Evolutionary conservation across 2,329 filamentous ascomycete species (phyloP).

Genomic region (Stylonectria norvegica): DNA sequence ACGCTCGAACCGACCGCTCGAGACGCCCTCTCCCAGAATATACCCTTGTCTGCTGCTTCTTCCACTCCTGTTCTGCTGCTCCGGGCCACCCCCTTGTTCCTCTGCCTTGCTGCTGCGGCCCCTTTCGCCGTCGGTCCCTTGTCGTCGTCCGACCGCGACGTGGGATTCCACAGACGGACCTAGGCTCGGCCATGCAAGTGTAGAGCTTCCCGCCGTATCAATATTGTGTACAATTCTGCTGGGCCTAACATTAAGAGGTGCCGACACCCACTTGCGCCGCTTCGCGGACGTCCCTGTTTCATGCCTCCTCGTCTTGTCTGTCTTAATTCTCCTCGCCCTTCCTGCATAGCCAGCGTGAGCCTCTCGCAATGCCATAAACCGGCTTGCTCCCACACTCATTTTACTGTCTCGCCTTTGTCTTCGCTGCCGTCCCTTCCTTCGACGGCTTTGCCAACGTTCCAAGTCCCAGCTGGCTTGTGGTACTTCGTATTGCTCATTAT

Average conservation of each 20-base stretch:
- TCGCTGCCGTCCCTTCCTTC: slow-evolving; percentile 7
- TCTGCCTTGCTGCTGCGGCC: not conserved
- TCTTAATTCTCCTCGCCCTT: slow-evolving; percentile 17
- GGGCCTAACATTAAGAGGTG: slow-evolving; percentile 29
- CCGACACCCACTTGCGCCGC: slow-evolving; percentile 19
- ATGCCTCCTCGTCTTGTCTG: slow-evolving; percentile 21
- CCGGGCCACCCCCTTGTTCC: not conserved
- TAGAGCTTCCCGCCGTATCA: slow-evolving; percentile 17
- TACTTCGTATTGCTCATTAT: slow-evolving; percentile 5
- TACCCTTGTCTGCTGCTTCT: not conserved
- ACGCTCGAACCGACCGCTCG: not conserved
- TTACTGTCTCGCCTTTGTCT: slow-evolving; percentile 14
- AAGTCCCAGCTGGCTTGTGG: slow-evolving; percentile 5
- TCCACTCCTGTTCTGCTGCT: not conserved
- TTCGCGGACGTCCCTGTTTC: slow-evolving; percentile 26
- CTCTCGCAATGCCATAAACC: slow-evolving; percentile 27
- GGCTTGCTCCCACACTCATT: slow-evolving; percentile 22
- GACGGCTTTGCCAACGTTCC: slow-evolving; percentile 13
- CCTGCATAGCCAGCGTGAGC: slow-evolving; percentile 21
- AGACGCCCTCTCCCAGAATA: not conserved
- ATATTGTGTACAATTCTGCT: slow-evolving; percentile 19
- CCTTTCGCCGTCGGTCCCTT: not conserved
- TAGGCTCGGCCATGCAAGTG: slow-evolving; percentile 22
- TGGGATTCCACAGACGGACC: not conserved
- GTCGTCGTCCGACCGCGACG: slow-evolving; percentile 1